Base-by-base conservation (phyloP, 2,329 filamentous ascomycete genomes). In the Fusarium subglutinans region DNA sequence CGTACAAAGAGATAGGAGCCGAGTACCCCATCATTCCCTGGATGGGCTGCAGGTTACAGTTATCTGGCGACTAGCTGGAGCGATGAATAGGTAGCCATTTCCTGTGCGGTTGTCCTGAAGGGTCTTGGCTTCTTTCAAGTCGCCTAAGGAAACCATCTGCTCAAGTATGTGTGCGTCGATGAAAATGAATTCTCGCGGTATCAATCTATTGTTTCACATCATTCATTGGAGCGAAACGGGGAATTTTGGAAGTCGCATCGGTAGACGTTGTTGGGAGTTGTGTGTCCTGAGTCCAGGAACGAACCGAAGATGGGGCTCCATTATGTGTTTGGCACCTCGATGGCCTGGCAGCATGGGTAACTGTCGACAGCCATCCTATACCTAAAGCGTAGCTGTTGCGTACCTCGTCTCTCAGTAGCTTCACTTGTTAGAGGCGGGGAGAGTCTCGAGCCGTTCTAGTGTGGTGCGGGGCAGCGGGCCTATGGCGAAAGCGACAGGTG, bases 311-410 rank as follows among this genome's bases (percentile, higher is more conserved):
- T 66, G 70, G 57, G 65, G 48, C 56, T 59, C 56, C 58, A 59
- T 69, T 71, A 20, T 48, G 47, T 28, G 41, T 50, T 45, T 43
- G 33, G 57, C 58, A 51, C 51, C 28, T 30, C 56, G 38, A 70
- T 68, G 57, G 35, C 61, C 41, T 53, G 26, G 24, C 63, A 54
- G 35, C 54, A 41, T 44, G 26, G n/a, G 66, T 60, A 55, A 63
- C 56, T 45, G 30, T 26, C 47, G 57, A 40, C 40, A 63, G 50
- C 35, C 63, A 72, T 74, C 44, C 71, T 72, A 72, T 69, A 59
- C 71, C 71, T 18, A 74, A 74, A 72, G 68, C 71, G 71, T 74
- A 72, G 59, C 50, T 58, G 37, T 63, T 63, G 45, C 51, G 63
- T 69, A 64, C 59, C 55, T 72, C 40, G 24, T 56, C 41, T 35